Evolutionary conservation across 768 basidiomycete genomes (phyloP), one percentile per base, ranked within the genome.

Genomic region (Trametes cubensis): DNA sequence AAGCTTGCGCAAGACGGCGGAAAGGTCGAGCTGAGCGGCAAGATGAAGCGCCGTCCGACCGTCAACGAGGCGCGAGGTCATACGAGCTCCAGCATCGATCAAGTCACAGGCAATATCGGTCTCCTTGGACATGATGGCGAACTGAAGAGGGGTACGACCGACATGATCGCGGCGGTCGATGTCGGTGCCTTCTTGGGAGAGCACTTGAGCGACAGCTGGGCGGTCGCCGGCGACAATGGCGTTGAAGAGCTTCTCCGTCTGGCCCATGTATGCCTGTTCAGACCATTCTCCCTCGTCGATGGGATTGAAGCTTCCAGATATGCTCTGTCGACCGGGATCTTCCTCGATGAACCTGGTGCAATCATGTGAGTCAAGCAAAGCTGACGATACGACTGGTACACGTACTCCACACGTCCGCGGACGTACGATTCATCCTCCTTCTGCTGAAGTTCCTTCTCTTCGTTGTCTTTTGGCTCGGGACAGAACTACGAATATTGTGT

Each of bases 241-340:
- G 11, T 73, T 67, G 73, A 87, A 87, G 59, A 88, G 80, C 60
- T 79, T 78, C 58, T 83, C 81, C 0, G 79, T 78, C 15, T 77
- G 77, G 13, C 81, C 83, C 62, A 86, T 77, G 69, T 87, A 88
- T 10, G 82, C 85, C 63, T 85, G 82, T 38, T 77, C 83, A 59
- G 80, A 79, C 86, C 86, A 88, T 76, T 86, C 85, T 13, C 84
- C 85, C 14, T 80, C 82, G 62, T 88, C 85, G 67, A 87, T 86
- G 0, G 85, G 85, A 55, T 85, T 82, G 76, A 87, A 87, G 67
- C 82, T 83, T 0, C 86, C 86, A 0, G 85, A 81, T 42, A 87
- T 80, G 41, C 73, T 81, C 69, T 87, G 85, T 11, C 85, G 82
- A 0, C 85, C 84, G 3, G 85, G 85, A 62, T 87, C 80, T 55